Evolutionary conservation across 768 basidiomycete genomes (phyloP), one percentile per base, ranked within the genome.

Genomic region (Suillus americanus): DNA sequence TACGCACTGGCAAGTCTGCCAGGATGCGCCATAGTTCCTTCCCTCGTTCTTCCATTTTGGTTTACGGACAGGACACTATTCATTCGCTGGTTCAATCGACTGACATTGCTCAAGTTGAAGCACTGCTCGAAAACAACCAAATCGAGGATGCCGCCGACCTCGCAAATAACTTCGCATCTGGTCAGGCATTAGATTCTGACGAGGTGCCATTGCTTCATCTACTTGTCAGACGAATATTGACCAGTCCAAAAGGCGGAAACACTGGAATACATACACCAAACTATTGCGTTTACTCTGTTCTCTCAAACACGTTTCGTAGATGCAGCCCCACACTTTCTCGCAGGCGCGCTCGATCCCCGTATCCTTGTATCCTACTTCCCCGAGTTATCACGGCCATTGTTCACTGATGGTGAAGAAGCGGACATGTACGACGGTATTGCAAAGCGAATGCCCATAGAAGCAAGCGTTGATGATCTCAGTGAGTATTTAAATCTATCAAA

Each of bases 391-490:
- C 91, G 90, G 23, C 77, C 81, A 13, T 77, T 95, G 33, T 89
- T 90, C 71, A 69, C 68, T 13, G 68, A 78, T 9, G 78, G 79
- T 10, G 88, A 92, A 64, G 77, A 82, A 13, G 79, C 90, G 48
- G 86, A 91, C 64, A 79, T 95, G 6, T 95, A 88, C 77, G 81
- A 87, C 54, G 95, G 95, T 10, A 81, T 96, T 4, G 86, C 82
- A 64, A 86, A 89, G 66, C 82, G 85, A 63, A 87, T 95, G 85
- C 87, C 88, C 0, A 70, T 76, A 1, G 89, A 94, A 71, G 79
- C 79, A 20, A 87, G 83, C 6, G 83, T 97, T 6, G 91, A 95
- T 65, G 89, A 91, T 64, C 89, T 97, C 71, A 90, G 95, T 97
- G 74, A 90, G 95, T 88, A 38, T 18, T 23, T 63, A 28, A 30